Evolutionary conservation across 1,284 basidiomycete species (phyloP), one percentile per base, ranked within the genome.

Genomic region (Athelia psychrophila): DNA sequence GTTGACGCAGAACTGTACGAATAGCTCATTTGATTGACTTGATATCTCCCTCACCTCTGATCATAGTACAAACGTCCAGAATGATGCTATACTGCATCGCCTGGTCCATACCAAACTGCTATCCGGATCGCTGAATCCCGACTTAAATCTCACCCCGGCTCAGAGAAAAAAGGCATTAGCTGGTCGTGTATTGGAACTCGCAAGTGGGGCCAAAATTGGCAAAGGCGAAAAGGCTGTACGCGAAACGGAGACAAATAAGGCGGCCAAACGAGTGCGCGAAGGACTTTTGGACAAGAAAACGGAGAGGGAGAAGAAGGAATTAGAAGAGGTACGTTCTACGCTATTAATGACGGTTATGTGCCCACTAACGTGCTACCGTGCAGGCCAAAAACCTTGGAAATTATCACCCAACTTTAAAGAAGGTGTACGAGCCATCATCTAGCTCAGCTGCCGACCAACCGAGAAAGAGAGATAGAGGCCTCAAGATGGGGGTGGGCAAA

Each of bases 381-480:
- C 45, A 84, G 89, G 88, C 88, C 2, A 92, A 91, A 67, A 78
- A 87, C 55, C 59, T 88, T 52, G 89, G 89, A 16, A 91, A 89
- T 63, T 92, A 91, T 61, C 88, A 92, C 58, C 88, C 86, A 32
- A 73, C 76, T 9, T 70, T 92, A 51, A 92, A 91, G 63, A 80
- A 77, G 54, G 55, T 86, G 3, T 90, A 83, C 59, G 80, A 80
- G 42, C 66, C 66, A 18, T 66, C 73, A 32, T 64, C 73, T 1
- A 64, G 67, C 3, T 56, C 65, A 23, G 56, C 61, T 23, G 61
- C 60, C 12, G 58, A 63, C 13, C 58, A 64, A 16, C 62, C 56
- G 30, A 73, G 70, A 53, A 84, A 79, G 58, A 72, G 88, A 55
- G 74, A 79, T 35, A 76, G 80, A 58, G 90, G 89, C 2, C 64